A percentile compares a stretch with the other conserved stretches of the same genome.
phyloP scores from a whole-genome alignment of 495 filamentous ascomycete genomes.

The Xylaria palmicola region DNA sequence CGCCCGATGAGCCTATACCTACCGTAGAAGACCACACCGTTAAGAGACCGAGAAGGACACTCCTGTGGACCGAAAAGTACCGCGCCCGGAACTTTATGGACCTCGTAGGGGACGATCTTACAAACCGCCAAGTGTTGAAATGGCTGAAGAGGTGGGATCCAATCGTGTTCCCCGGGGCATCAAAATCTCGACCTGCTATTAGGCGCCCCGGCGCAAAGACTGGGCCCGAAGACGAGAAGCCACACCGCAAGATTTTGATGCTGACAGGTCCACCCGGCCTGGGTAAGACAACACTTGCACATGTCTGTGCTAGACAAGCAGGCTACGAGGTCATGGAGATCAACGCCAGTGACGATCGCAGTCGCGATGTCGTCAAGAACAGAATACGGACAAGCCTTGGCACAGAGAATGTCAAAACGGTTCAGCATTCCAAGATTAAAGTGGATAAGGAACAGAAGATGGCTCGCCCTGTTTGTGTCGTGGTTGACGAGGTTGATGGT shows the following conservation, averaged over 20 bases:
- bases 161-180: constrained; percentile 78
- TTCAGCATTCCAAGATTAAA: constrained; percentile 60
- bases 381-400: constrained; percentile 83
- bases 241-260: constrained; percentile 82
- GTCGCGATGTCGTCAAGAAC: constrained; percentile 77
- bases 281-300: constrained; percentile 93
- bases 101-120: constrained; percentile 89
- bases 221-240: constrained; percentile 58
- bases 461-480: constrained; percentile 85
- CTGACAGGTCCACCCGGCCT: constrained; percentile 88
- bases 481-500: constrained; percentile 96
- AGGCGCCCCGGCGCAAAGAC: constrained; percentile 36
- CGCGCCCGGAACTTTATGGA: constrained; percentile 90
- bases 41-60: constrained; percentile 47
- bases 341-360: constrained; percentile 80
- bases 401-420: constrained; percentile 87
- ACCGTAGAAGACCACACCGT: constrained; percentile 31
- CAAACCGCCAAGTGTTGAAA: constrained; percentile 83
- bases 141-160: constrained; percentile 96
- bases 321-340: constrained; percentile 94
- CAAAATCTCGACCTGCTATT: constrained; percentile 49
- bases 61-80: constrained; percentile 88
- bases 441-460: constrained; percentile 63
- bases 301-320: constrained; percentile 92
- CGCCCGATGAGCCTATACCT: constrained; percentile 27